Percentiles rank a stretch among this genome's conserved stretches.
phyloP scores from a whole-genome alignment of 495 filamentous ascomycete genomes.

The Chaetomium fimeti region DNA sequence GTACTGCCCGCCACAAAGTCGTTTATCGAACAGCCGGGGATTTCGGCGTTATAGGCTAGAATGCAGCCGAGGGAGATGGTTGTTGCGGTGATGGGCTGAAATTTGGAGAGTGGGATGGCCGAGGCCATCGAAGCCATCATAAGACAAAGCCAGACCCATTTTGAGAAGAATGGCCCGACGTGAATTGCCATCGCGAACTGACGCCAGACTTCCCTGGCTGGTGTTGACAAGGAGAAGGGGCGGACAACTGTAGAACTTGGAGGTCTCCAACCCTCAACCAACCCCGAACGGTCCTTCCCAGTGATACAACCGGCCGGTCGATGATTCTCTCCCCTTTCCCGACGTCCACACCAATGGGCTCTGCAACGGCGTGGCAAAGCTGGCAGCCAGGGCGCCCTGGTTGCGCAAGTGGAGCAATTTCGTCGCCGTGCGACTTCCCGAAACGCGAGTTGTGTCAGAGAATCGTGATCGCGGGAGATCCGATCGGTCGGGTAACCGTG shows the following conservation, averaged over 20 bases:
- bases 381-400: background rate
- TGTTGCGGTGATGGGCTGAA: slow-evolving; percentile 41
- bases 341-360: background rate
- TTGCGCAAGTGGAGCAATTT: slow-evolving; percentile 16
- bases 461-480: slow-evolving; percentile 17
- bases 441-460: slow-evolving; percentile 30
- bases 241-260: background rate
- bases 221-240: background rate
- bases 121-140: slow-evolving; percentile 40
- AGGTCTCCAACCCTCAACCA: slow-evolving; percentile 13
- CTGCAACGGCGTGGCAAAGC: slow-evolving; percentile 4
- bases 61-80: slow-evolving; percentile 40
- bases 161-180: slow-evolving; percentile 10
- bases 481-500: slow-evolving; percentile 20
- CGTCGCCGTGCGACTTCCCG: slow-evolving; percentile 15
- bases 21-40: slow-evolving; percentile 34
- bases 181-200: slow-evolving; percentile 24
- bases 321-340: background rate
- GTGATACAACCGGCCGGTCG: background rate
- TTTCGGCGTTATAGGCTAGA: slow-evolving; percentile 39
- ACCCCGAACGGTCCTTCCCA: slow-evolving; percentile 1
- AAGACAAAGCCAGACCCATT: slow-evolving; percentile 29
- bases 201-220: slow-evolving; percentile 26
- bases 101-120: slow-evolving; percentile 41
- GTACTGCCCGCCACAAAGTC: slow-evolving; percentile 38